phyloP scores from a whole-genome alignment of 305 asterid species.

The Fraxinus albicans region DNA sequence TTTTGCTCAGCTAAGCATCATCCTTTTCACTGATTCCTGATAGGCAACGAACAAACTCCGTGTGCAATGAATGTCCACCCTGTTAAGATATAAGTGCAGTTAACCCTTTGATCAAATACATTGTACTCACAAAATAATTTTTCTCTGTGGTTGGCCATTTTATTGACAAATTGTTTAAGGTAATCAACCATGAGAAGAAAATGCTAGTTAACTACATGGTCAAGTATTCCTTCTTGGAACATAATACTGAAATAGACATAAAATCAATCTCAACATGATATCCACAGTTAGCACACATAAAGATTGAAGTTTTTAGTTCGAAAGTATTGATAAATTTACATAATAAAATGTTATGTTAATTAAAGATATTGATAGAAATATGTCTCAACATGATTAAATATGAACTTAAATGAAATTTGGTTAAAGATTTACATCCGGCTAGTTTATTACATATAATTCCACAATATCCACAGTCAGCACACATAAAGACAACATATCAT shows the following conservation, averaged over 20 bases:
- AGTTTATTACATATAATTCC: background rate
- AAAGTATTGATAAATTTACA: background rate
- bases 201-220: background rate
- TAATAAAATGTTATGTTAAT: background rate
- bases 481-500: background rate
- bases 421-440: background rate
- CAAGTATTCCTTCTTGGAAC: background rate
- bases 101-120: background rate
- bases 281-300: background rate
- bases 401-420: background rate
- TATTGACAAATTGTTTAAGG: background rate
- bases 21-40: slow-evolving; percentile 24
- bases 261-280: background rate
- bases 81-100: slow-evolving; percentile 26
- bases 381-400: background rate
- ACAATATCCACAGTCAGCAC: background rate
- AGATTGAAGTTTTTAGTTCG: background rate
- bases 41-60: slow-evolving; percentile 63
- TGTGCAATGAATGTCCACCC: slow-evolving; percentile 91
- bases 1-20: background rate
- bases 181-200: background rate
- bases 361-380: background rate
- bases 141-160: background rate
- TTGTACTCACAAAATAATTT: background rate
- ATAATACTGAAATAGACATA: background rate